phyloP scores from a whole-genome alignment of 257 asterid genomes.

The Nicotiana obtusifolia region DNA sequence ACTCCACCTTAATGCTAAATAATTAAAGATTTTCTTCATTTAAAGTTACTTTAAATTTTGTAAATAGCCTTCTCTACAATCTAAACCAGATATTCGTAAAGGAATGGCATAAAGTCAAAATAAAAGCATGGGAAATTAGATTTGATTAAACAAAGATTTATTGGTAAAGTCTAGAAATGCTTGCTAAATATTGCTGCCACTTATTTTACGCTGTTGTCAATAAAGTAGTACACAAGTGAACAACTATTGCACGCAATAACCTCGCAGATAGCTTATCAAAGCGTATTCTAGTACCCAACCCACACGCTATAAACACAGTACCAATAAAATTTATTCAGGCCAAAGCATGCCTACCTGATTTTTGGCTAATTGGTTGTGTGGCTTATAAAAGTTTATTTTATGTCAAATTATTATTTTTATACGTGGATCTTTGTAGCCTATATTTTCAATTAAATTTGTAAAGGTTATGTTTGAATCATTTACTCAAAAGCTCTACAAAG shows the following conservation, averaged over 20 bases:
- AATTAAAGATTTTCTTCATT: no score
- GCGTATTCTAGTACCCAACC: neutral
- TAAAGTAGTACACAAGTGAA: neutral
- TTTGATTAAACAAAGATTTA: neutral
- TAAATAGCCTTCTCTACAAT: neutral
- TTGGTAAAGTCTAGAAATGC: neutral
- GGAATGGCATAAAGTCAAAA: neutral
- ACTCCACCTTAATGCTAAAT: no score
- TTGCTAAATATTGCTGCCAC: neutral
- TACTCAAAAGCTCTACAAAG: no score
- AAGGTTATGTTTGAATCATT: no score
- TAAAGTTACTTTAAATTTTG: no score
- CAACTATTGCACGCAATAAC: neutral
- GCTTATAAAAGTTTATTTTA: no score
- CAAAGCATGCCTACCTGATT: neutral
- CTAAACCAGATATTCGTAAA: neutral
- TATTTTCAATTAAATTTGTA: neutral
- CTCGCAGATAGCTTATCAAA: neutral
- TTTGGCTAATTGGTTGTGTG: neutral
- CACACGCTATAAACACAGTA: neutral
- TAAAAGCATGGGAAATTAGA: neutral
- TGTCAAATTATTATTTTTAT: no score
- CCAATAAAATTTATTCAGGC: neutral
- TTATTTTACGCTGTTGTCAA: neutral
- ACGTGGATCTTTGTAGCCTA: no score